These are phyloP conservation scores for Pseudogymnoascus sp. DNA, from an alignment of 2,329 filamentous ascomycete genomes.

Conservation along the genomic window DNA sequence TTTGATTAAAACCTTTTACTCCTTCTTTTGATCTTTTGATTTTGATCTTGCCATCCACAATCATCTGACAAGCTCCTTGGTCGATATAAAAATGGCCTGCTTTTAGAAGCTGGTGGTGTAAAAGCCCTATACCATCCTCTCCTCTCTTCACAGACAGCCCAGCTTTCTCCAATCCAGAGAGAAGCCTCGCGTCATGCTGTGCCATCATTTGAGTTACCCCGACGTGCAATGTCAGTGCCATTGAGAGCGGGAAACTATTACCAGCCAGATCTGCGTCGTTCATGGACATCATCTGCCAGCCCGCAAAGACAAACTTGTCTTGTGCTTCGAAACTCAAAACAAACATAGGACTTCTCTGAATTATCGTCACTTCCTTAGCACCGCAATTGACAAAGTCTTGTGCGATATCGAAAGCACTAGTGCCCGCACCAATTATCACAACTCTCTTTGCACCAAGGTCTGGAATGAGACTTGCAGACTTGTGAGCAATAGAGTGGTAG, in stretches of 20 bases:
- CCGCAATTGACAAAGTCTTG: constrained; percentile 23
- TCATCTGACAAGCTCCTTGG: constrained; percentile 31
- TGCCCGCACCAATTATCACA: constrained; percentile 41
- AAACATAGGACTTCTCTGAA: constrained; percentile 44
- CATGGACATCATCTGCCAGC: background rate
- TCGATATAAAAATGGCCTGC: constrained; percentile 38
- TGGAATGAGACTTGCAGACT: constrained; percentile 29
- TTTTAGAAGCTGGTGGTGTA: constrained; percentile 30
- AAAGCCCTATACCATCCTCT: constrained; percentile 30
- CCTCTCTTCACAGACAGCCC: constrained; percentile 35
- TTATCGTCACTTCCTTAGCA: constrained; percentile 40
- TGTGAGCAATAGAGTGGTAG: constrained; percentile 37
- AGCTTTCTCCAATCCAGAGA: constrained; percentile 38
- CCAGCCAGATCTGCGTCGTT: background rate
- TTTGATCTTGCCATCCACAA: constrained; percentile 33
- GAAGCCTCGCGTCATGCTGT: constrained; percentile 31
- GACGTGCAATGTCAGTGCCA: constrained; percentile 28
- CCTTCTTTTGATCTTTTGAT: constrained; percentile 26
- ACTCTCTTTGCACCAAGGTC: constrained; percentile 35
- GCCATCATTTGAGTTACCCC: constrained; percentile 34
- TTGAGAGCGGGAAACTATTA: background rate
- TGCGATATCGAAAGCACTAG: constrained; percentile 24
- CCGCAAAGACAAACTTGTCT: background rate
- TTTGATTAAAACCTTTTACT: constrained; percentile 26
- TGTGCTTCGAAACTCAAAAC: background rate